phyloP scores from a whole-genome alignment of 1,284 basidiomycete species.

The Bjerkandera adusta region DNA sequence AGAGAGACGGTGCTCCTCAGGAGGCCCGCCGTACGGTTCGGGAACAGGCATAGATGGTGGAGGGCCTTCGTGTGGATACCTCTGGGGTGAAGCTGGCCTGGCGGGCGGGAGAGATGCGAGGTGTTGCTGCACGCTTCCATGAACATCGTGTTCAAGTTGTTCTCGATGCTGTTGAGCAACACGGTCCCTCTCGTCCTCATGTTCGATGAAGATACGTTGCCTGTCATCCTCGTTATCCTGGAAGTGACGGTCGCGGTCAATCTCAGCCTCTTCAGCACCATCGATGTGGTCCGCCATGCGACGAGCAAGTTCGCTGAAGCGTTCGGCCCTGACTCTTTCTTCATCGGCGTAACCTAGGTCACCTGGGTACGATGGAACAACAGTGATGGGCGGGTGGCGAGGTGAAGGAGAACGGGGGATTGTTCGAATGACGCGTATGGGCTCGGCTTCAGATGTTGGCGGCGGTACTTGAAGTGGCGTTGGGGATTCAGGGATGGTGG shows the following conservation, averaged over 20 bases:
- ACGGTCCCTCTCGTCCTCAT: constrained; percentile 52
- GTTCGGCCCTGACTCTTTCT: constrained; percentile 50
- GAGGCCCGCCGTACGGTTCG: not conserved
- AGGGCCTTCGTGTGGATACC: constrained; percentile 6
- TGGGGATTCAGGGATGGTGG: no score
- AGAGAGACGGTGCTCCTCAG: not conserved
- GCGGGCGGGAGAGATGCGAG: constrained; percentile 20
- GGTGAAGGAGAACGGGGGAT: not conserved
- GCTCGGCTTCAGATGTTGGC: not conserved
- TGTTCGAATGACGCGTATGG: not conserved
- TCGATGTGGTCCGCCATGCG: constrained; percentile 44
- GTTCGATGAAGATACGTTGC: constrained; percentile 56
- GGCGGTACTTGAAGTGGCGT: not conserved
- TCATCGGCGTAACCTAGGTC: constrained; percentile 44
- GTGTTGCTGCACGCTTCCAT: constrained; percentile 41
- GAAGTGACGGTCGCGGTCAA: constrained; percentile 59
- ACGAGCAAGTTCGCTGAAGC: constrained; percentile 52
- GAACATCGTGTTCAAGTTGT: constrained; percentile 46
- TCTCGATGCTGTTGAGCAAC: constrained; percentile 48
- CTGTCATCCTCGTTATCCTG: constrained; percentile 62
- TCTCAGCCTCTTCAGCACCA: constrained; percentile 55
- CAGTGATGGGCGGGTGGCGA: constrained; percentile 3
- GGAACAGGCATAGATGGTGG: constrained; percentile 5
- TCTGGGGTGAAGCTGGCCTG: constrained; percentile 14
- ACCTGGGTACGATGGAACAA: constrained; percentile 22